These are phyloP conservation scores for Pestalotiopsis sp. DNA, from an alignment of 2,329 filamentous ascomycete genomes.

Conservation along the genomic window DNA sequence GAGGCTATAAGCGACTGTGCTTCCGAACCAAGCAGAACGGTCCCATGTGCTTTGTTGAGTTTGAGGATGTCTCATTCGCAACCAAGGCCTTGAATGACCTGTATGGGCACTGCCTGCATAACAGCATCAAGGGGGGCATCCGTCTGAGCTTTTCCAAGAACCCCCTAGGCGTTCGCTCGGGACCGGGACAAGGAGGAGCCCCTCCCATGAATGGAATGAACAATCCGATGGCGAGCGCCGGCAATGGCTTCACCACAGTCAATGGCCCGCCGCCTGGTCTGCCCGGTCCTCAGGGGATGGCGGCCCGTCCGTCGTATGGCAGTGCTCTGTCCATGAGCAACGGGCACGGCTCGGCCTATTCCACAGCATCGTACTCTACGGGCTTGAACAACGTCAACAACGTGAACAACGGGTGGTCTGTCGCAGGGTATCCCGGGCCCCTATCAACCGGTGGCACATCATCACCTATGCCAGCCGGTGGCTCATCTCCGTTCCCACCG, in stretches of 20 bases:
- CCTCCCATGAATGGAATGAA: conserved; percentile 55
- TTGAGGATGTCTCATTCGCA: conserved; percentile 88
- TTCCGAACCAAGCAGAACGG: conserved; percentile 95
- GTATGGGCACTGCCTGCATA: conserved; percentile 83
- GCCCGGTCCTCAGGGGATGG: conserved; percentile 70
- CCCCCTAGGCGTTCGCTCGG: conserved; percentile 85
- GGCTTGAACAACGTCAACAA: conserved; percentile 16
- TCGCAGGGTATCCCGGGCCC: conserved; percentile 23
- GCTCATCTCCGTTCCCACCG: conserved; percentile 20
- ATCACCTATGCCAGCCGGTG: conserved; percentile 22
- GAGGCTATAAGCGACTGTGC: conserved; percentile 92
- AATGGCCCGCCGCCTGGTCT: conserved; percentile 83
- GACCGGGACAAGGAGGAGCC: conserved; percentile 41
- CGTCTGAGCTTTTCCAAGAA: conserved; percentile 97
- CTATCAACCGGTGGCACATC: conserved; percentile 22
- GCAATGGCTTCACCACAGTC: conserved; percentile 64
- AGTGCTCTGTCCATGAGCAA: conserved; percentile 19
- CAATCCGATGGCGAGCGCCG: conserved; percentile 53
- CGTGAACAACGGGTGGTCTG: conserved; percentile 24
- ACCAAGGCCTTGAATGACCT: conserved; percentile 89
- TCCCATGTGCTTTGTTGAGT: conserved; percentile 98
- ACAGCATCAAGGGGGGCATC: conserved; percentile 93
- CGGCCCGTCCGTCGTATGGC: conserved; percentile 23
- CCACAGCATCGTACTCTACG: conserved; percentile 20
- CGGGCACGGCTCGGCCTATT: conserved; percentile 23